Evolutionary conservation across 164 flowering plant genomes (phyloP), one percentile per base, ranked within the genome.

Genomic region (Echeveria elegans): DNA sequence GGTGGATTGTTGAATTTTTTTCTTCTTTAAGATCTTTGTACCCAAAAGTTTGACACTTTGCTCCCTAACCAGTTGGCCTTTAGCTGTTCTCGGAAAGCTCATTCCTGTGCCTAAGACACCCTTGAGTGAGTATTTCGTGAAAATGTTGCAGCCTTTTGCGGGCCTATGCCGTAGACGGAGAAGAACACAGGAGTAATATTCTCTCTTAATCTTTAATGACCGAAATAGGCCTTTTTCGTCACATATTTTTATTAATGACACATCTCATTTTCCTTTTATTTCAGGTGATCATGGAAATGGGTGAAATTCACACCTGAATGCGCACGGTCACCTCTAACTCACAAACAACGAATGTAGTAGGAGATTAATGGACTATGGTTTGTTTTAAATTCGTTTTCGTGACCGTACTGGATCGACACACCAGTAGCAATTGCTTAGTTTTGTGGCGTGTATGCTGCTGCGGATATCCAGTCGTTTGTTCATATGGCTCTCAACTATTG

Each of bases 81-180:
- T 94, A 32, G 99, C 99, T 32, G 64, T 67, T 10, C 0, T 85
- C 66, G 95, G 92, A 26, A 94, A 94, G 66, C 74, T 91, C 47
- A 77, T 94, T 65, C 98, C 96, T 16, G 98, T 94, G 7, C 95
- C 98, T 1, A 62, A 79, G 72, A 93, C 84, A 12, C 88, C 89
- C 0, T 15, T 89, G 8, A 60, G 70, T 16, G 72, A 80, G 68
- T 75, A 15, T 26, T 71, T 84, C 48, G 70, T 21, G 0, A 69
- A 72, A 58, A 64, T 26, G 40, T 53, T 8, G 18, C 41, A 41
- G 28, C 31, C 32, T 28, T 56, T 28, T n/a, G 30, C 11, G 18
- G 28, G 32, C 30, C 32, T 56, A 29, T 56, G n/a, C 4, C 32
- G 61, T 12, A 53, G 87, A 73, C 80, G 80, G 15, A 92, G 47